These are phyloP conservation scores for Coemansia sp. DNA, from an alignment of 192 early-diverging fungal species.

Conservation along the genomic window DNA sequence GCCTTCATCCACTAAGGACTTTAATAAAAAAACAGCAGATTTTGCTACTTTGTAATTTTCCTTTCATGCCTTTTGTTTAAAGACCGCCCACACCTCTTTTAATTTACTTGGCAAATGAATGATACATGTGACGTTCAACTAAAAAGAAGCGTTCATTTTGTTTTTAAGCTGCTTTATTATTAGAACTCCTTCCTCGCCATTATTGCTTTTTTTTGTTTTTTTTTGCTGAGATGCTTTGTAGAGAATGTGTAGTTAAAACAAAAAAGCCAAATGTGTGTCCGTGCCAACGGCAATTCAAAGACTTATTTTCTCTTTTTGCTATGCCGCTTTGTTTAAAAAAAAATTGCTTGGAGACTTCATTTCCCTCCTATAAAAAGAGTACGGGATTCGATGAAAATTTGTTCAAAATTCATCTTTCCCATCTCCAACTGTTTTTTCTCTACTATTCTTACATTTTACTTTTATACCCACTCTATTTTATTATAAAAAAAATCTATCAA, in stretches of 20 bases:
- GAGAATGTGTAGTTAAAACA: background rate
- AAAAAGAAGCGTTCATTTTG: background rate
- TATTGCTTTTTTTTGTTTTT: background rate
- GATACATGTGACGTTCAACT: no score
- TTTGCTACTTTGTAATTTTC: no score
- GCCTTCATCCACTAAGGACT: no score
- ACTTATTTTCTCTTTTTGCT: background rate
- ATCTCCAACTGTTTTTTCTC: background rate
- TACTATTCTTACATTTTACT: background rate
- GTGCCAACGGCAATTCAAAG: background rate
- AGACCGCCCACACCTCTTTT: no score
- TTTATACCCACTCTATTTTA: background rate
- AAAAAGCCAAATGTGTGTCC: no score
- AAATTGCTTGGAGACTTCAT: no score
- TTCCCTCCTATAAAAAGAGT: no score
- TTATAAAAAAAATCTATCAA: background rate
- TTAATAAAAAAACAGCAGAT: no score
- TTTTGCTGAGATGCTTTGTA: background rate
- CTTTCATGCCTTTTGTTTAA: no score
- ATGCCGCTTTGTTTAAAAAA: no score
- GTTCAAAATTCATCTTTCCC: background rate
- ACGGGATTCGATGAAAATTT: no score
- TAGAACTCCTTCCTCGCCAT: background rate
- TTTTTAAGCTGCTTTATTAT: background rate
- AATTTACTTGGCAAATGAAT: no score